These are phyloP conservation scores for Xenosphaeropsis pyriputrescens DNA, from an alignment of 2,329 filamentous ascomycete genomes.

Conservation along the genomic window DNA sequence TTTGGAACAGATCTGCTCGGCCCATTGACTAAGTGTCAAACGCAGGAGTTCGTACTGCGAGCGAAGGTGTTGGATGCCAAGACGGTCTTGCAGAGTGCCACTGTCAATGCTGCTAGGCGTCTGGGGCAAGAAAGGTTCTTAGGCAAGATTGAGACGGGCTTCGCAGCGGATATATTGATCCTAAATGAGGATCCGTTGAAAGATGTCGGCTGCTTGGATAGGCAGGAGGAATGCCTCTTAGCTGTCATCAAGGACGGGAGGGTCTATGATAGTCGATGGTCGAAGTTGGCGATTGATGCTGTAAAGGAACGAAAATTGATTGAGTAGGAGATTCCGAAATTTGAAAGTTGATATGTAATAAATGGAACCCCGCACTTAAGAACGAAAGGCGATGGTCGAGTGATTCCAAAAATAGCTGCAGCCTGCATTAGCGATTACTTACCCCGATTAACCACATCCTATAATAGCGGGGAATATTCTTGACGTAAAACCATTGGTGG, in stretches of 20 bases:
- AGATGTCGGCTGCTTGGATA: slow-evolving; percentile 32
- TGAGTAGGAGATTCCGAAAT: too few species aligned
- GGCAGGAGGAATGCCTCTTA: slow-evolving; percentile 29
- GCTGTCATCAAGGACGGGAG: slow-evolving; percentile 39
- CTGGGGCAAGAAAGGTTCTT: slow-evolving; percentile 28
- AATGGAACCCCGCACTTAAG: too few species aligned
- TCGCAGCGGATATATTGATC: slow-evolving; percentile 36
- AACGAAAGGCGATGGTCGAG: too few species aligned
- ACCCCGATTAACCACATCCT: too few species aligned
- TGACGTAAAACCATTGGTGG: too few species aligned
- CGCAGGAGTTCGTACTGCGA: slow-evolving; percentile 30
- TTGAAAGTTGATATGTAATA: too few species aligned
- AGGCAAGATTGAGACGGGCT: slow-evolving; percentile 33
- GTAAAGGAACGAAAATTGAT: too few species aligned
- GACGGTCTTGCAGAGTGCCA: slow-evolving; percentile 33
- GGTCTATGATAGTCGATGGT: slow-evolving; percentile 16
- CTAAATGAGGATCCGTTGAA: slow-evolving; percentile 36
- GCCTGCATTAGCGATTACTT: too few species aligned
- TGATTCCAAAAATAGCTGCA: too few species aligned
- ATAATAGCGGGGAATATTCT: too few species aligned
- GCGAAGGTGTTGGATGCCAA: slow-evolving; percentile 24
- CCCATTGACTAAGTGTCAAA: slow-evolving; percentile 30
- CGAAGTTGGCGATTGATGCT: slow-evolving; percentile 1
- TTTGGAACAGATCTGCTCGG: slow-evolving; percentile 40
- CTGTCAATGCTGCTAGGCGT: slow-evolving; percentile 34